Base-by-base conservation (phyloP, 2,329 filamentous ascomycete species). In the Tolypocladium cylindrosporum region DNA sequence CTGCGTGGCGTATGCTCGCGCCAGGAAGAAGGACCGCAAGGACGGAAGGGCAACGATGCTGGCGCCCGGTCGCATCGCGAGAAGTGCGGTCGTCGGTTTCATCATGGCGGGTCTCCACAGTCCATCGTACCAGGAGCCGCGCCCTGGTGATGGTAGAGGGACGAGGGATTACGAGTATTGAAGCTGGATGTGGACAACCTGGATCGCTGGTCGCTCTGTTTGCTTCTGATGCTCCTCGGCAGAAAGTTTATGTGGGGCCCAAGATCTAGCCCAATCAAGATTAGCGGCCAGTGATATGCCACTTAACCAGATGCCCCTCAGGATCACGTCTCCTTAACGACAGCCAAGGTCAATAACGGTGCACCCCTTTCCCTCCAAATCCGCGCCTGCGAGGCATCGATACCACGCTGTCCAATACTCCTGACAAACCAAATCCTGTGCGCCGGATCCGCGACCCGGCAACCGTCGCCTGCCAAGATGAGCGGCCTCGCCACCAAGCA, bases 401-500 rank as follows among this genome's bases (percentile, higher is more conserved):
- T 41, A 31, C 10, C 27, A 9, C 48, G 48, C 48, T 16, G 27
- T 51, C 48, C 3, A 51, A n/a, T 36, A 51, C 21, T n/a, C 6
- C 19, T 1, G 48, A n/a, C 8, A 16, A 36, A 31, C 19, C 31
- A 36, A 51, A 5, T 16, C 19, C 48, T 34, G 31, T 31, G 42
- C 36, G 11, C 21, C 51, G 37, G 11, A 43, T 9, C 24, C 7
- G 55, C 31, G 19, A 42, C 31, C 21, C 27, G 50, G 52, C 48
- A 19, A 31, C 40, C 50, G 45, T 16, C 34, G 50, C 21, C 55
- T 39, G 58, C 66, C 76, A 84, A 72, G 59, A 87, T 87, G 84
- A 82, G 78, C 73, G 80, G 74, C 70, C 79, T 88, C 66, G 94
- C 94, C 71, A 88, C 90, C 56, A 99, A 97, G 81, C 85, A 91